Percentiles rank a stretch among this genome's conserved stretches.
phyloP scores from a whole-genome alignment of 371 early-diverging fungal genomes.

The Syncephalastrum sp. region DNA sequence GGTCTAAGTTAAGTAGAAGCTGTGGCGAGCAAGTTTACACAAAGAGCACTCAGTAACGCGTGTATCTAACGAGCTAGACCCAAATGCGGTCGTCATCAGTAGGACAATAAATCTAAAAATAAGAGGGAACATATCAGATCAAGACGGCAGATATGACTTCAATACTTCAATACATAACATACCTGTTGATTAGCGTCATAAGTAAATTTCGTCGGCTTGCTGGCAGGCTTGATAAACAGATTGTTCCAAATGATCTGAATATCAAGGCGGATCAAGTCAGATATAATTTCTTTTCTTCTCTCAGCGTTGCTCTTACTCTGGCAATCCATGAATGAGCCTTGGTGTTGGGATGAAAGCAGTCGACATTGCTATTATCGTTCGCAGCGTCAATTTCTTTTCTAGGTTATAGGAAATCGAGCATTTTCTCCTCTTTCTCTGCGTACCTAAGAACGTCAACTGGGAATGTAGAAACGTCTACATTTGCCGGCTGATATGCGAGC shows the following conservation, averaged over 20 bases:
- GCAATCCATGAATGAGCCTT: constrained; percentile 17
- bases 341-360: constrained; percentile 19
- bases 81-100: constrained; percentile 12
- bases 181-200: constrained; percentile 11
- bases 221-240: constrained; percentile 7
- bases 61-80: not conserved
- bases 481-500: constrained; percentile 11
- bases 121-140: not conserved
- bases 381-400: not conserved
- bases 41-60: no score
- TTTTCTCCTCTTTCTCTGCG: not conserved
- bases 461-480: constrained; percentile 11
- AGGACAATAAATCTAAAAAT: constrained; percentile 16
- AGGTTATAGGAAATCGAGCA: not conserved
- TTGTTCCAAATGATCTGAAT: constrained; percentile 15
- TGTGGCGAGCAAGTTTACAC: no score
- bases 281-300: not conserved
- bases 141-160: not conserved
- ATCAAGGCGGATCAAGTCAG: not conserved
- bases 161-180: not conserved
- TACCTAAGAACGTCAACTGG: constrained; percentile 15
- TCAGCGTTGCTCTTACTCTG: constrained; percentile 4
- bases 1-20: no score
- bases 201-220: constrained; percentile 2
- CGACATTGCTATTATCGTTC: constrained; percentile 6